Conservation (phyloP, 805 yeast species). For the Lipomyces oligophaga region DNA sequence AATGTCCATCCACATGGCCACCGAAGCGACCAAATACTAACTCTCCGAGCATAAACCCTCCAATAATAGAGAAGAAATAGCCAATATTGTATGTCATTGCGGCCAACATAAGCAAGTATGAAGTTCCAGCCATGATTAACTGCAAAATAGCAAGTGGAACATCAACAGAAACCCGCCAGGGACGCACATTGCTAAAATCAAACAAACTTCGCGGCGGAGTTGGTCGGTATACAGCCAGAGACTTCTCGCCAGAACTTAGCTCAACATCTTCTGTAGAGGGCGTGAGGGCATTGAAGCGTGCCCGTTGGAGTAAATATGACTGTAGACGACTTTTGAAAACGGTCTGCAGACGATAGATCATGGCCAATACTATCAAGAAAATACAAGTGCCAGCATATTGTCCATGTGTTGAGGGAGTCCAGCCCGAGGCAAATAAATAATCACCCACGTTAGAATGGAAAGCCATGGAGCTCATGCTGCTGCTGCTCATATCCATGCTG, state of each 20-base stretch:
- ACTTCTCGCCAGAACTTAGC: slow-evolving; percentile 8
- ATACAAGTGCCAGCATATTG: slow-evolving; percentile 36
- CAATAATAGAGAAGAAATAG: slow-evolving; percentile 33
- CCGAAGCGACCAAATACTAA: slow-evolving; percentile 32
- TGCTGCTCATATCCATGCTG: too few relatives aligned
- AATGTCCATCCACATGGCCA: slow-evolving; percentile 10
- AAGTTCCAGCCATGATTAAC: slow-evolving; percentile 21
- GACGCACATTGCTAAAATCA: slow-evolving; percentile 19
- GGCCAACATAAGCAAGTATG: slow-evolving; percentile 33
- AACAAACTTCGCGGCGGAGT: slow-evolving; percentile 2
- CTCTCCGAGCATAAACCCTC: slow-evolving; percentile 34
- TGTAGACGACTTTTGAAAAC: slow-evolving; percentile 25
- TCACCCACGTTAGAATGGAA: slow-evolving; percentile 31
- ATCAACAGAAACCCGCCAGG: slow-evolving; percentile 30
- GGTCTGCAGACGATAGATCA: slow-evolving; percentile 27
- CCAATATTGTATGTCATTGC: slow-evolving; percentile 36
- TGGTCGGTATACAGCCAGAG: background rate
- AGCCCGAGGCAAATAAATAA: slow-evolving; percentile 28
- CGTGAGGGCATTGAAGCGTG: background rate
- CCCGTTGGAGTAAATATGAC: slow-evolving; percentile 15
- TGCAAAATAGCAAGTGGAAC: slow-evolving; percentile 29
- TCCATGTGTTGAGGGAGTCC: slow-evolving; percentile 33
- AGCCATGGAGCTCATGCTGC: slow-evolving; percentile 28
- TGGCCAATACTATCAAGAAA: slow-evolving; percentile 32
- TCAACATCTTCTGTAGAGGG: background rate